These are phyloP conservation scores for Pythium pyrilobum DNA, from an alignment of 352 stramenopile genomes.

Conservation along the genomic window DNA sequence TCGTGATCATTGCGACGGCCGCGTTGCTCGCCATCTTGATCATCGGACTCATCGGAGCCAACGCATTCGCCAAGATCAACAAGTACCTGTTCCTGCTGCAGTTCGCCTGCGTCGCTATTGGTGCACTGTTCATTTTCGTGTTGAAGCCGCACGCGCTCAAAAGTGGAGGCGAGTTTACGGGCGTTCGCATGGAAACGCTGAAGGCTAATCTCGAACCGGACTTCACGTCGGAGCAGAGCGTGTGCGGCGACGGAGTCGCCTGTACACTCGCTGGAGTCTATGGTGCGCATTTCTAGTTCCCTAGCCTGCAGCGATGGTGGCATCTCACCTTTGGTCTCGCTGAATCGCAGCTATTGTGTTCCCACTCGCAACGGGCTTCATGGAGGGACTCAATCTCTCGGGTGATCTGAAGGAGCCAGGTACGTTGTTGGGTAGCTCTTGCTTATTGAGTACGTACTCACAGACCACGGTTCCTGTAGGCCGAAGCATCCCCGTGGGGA, in stretches of 20 bases:
- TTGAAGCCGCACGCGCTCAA: slow-evolving; percentile 28
- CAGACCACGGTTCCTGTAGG: slow-evolving; percentile 11
- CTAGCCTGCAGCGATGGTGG: neutral
- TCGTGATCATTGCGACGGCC: slow-evolving; percentile 48
- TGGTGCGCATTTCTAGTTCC: slow-evolving; percentile 16
- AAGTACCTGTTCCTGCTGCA: slow-evolving; percentile 67
- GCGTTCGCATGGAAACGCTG: slow-evolving; percentile 34
- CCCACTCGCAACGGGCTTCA: slow-evolving; percentile 76
- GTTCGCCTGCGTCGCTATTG: slow-evolving; percentile 53
- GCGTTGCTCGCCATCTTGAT: slow-evolving; percentile 34
- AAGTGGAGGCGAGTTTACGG: slow-evolving; percentile 48
- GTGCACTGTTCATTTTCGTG: slow-evolving; percentile 42
- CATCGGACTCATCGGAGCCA: slow-evolving; percentile 61
- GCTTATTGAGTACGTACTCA: slow-evolving; percentile 7
- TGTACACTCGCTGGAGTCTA: slow-evolving; percentile 48
- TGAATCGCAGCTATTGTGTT: slow-evolving; percentile 59
- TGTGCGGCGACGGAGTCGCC: slow-evolving; percentile 28
- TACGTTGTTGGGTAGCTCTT: slow-evolving; percentile 1
- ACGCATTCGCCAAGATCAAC: slow-evolving; percentile 73
- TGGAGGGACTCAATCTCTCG: slow-evolving; percentile 79
- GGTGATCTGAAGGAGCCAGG: slow-evolving; percentile 72
- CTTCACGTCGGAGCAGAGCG: slow-evolving; percentile 73
- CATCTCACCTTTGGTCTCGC: neutral
- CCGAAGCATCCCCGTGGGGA: slow-evolving; percentile 62
- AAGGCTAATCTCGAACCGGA: slow-evolving; percentile 43